Evolutionary conservation across 129 eudicot species (phyloP).

Genomic region (Heracleum sosnowskyi): DNA sequence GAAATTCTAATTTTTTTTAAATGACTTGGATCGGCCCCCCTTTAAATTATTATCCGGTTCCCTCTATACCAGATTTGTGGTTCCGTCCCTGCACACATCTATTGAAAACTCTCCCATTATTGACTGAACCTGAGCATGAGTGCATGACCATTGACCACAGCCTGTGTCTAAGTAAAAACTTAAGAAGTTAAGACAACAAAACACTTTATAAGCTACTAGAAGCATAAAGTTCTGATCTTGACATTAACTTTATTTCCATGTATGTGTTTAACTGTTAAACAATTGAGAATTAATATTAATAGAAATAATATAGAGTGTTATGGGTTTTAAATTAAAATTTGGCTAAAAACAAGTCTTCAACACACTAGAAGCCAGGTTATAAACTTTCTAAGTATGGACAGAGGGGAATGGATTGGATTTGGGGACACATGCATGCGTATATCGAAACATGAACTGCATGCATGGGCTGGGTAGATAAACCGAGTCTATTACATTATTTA

Average conservation of each 20-base stretch:
- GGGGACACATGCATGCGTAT: conserved; percentile 21
- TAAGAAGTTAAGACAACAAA: background rate
- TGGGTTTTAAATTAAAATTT: background rate
- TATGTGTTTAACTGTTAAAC: background rate
- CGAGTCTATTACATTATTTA: background rate
- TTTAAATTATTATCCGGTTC: no score
- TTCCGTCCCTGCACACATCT: no score
- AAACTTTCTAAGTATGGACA: background rate
- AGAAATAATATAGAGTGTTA: background rate
- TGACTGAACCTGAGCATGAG: background rate
- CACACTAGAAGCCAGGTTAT: background rate
- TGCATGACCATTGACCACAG: background rate
- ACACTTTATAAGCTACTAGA: conserved; percentile 2
- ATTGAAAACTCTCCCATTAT: background rate
- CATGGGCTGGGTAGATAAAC: background rate
- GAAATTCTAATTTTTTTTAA: no score
- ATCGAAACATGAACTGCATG: background rate
- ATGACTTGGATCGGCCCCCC: no score
- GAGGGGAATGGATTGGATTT: conserved; percentile 4
- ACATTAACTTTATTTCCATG: background rate
- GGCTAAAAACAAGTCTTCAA: background rate
- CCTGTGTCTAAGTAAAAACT: background rate
- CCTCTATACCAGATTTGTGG: no score
- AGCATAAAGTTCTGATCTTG: background rate
- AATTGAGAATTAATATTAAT: background rate